Percentiles rank a stretch among this genome's conserved stretches.
phyloP scores from a whole-genome alignment of 1,284 basidiomycete genomes.

The Sporisorium reilianum region DNA sequence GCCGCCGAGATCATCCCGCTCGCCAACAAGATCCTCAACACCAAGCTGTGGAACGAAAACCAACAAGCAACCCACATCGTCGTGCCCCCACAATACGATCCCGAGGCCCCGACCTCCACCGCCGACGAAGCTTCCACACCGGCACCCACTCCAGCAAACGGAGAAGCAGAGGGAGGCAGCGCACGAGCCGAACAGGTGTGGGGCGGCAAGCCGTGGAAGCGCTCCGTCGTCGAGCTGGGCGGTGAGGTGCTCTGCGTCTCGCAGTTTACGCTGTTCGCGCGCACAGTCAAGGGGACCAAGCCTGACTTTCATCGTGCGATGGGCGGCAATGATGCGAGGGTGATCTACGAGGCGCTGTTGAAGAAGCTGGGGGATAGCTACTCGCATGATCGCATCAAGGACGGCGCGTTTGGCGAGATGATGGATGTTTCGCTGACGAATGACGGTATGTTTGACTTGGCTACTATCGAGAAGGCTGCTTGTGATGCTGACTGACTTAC shows the following conservation, averaged over 20 bases:
- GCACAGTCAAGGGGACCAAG: conserved; percentile 64
- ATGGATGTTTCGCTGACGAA: conserved; percentile 66
- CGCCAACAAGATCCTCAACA: conserved; percentile 55
- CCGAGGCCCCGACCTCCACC: conserved; percentile 7
- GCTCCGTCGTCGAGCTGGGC: conserved; percentile 58
- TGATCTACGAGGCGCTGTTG: conserved; percentile 60
- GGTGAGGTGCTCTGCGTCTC: conserved; percentile 67
- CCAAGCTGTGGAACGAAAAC: conserved; percentile 65
- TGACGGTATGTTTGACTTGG: conserved; percentile 49
- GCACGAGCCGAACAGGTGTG: conserved; percentile 51
- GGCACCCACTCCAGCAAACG: background rate
- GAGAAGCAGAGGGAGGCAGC: conserved; percentile 5
- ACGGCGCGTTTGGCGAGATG: conserved; percentile 67
- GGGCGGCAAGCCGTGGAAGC: conserved; percentile 62
- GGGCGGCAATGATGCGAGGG: conserved; percentile 48
- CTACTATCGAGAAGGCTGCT: background rate
- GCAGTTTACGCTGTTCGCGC: conserved; percentile 66
- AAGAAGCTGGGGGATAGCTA: conserved; percentile 50
- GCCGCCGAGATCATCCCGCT: conserved; percentile 54
- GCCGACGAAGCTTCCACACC: background rate
- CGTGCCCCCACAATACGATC: conserved; percentile 46
- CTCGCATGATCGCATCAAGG: conserved; percentile 49
- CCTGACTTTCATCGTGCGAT: conserved; percentile 67
- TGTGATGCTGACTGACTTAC: background rate
- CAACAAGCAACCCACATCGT: conserved; percentile 37